Evolutionary conservation across 2,329 filamentous ascomycete genomes (phyloP), one percentile per base, ranked within the genome.

Genomic region (Fusarium sambucinum): DNA sequence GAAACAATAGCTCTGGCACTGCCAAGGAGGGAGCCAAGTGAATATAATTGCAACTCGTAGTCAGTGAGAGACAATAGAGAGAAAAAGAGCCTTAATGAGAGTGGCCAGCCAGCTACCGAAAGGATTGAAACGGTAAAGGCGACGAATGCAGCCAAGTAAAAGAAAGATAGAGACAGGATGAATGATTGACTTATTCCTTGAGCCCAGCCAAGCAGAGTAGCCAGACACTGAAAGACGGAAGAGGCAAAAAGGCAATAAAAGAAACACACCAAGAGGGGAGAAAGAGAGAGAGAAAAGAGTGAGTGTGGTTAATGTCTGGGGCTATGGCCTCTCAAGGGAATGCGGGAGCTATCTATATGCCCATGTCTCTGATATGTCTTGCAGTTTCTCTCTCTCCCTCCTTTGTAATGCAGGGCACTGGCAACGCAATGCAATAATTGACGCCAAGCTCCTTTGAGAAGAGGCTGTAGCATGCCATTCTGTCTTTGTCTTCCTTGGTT

Each of bases 71-170:
- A 44, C 57, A 62, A 55, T 38, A 57, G 35, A 54, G 55, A 35
- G 35, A 38, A 29, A 33, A 55, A 41, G 45, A 11, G 21, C 17
- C 35, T 44, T 55, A 57, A 57, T 60, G 17, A 50, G 60, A 66
- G 70, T 55, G 69, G 69, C 52, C 57, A 70, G 65, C 73, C 72
- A 77, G 74, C 72, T 73, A 72, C 74, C 74, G 73, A 57, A 78
- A 76, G 68, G 75, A 78, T 74, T 76, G 75, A 76, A 77, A 71
- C 75, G 70, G 73, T 32, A 58, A 54, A 46, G 44, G 38, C 53
- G 62, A 71, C 58, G 59, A 60, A 63, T 61, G 68, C 59, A 56
- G 61, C 59, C 56, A 51, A 61, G 59, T 33, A 42, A 45, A 44
- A 50, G 25, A 54, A 45, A 55, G 27, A 63, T 42, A 46, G 35